Evolutionary conservation across 2,329 filamentous ascomycete species (phyloP).

Genomic region (Colletotrichum paranaense): DNA sequence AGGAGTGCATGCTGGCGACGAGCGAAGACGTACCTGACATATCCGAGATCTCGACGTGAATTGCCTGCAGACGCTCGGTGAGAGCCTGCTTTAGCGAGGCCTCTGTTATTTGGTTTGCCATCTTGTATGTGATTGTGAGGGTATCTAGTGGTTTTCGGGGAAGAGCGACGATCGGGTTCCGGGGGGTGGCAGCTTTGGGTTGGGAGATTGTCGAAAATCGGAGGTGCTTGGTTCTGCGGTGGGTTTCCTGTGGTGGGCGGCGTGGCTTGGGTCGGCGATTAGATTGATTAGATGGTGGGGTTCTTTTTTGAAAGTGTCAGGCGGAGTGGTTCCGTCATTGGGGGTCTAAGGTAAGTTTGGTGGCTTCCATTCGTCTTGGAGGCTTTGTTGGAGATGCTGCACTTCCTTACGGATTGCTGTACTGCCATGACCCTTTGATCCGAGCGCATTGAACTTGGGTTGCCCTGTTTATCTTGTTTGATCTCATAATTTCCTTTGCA

Average conservation of each 20-base stretch:
- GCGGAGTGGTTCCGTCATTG: conserved; percentile 5
- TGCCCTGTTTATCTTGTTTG: too few relatives aligned
- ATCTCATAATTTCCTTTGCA: too few relatives aligned
- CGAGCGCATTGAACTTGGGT: too few relatives aligned
- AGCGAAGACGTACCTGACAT: conserved; percentile 78
- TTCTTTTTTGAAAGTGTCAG: background rate
- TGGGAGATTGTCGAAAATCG: conserved; percentile 27
- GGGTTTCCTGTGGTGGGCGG: background rate
- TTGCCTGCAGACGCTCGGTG: conserved; percentile 75
- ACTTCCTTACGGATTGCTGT: background rate
- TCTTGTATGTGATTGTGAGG: conserved; percentile 38
- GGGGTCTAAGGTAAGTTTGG: background rate
- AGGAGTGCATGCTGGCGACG: background rate
- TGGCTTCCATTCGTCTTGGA: background rate
- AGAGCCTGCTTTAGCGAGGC: conserved; percentile 77
- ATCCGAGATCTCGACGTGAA: conserved; percentile 89
- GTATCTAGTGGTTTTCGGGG: background rate
- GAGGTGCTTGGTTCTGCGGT: conserved; percentile 18
- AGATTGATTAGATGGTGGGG: conserved; percentile 38
- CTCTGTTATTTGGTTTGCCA: conserved; percentile 77
- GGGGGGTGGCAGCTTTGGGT: conserved; percentile 6
- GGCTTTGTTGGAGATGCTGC: background rate
- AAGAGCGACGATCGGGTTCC: background rate
- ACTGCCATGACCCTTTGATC: background rate
- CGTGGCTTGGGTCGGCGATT: conserved; percentile 16